Conservation (phyloP, 345 rosid species). For the Psidium guajava region DNA sequence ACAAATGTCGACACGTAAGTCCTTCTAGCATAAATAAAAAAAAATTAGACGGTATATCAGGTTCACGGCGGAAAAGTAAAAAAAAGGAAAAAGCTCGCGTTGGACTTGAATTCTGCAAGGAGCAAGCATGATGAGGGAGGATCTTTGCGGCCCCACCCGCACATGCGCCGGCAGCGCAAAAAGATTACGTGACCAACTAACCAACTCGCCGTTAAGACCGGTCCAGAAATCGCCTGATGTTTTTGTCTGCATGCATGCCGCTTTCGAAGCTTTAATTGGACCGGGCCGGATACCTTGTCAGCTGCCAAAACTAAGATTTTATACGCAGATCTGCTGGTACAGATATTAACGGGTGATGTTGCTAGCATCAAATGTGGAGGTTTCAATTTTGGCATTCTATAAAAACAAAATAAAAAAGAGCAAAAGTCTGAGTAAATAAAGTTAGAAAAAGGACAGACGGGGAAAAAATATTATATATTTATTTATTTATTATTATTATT, state of each 20-base stretch:
- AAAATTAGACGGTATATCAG: not conserved
- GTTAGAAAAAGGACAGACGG: no score
- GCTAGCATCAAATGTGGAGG: no score
- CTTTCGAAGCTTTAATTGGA: not conserved
- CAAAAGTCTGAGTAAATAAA: no score
- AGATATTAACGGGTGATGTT: no score
- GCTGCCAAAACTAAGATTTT: not conserved
- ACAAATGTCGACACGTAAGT: not conserved
- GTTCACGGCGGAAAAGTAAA: not conserved
- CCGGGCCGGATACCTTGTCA: not conserved
- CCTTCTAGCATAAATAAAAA: not conserved
- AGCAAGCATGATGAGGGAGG: not conserved
- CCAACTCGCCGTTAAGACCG: not conserved
- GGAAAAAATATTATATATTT: no score
- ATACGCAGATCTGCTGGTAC: no score
- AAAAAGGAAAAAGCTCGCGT: not conserved
- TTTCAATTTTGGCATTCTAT: no score
- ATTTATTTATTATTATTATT: no score
- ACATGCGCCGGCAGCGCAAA: not conserved
- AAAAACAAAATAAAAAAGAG: no score
- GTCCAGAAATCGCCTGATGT: not conserved
- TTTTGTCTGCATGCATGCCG: not conserved
- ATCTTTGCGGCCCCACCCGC: not conserved
- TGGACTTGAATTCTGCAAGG: not conserved
- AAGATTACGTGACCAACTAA: not conserved